Conservation (phyloP, 2,329 filamentous ascomycete genomes). For the Colletotrichum tropicale region DNA sequence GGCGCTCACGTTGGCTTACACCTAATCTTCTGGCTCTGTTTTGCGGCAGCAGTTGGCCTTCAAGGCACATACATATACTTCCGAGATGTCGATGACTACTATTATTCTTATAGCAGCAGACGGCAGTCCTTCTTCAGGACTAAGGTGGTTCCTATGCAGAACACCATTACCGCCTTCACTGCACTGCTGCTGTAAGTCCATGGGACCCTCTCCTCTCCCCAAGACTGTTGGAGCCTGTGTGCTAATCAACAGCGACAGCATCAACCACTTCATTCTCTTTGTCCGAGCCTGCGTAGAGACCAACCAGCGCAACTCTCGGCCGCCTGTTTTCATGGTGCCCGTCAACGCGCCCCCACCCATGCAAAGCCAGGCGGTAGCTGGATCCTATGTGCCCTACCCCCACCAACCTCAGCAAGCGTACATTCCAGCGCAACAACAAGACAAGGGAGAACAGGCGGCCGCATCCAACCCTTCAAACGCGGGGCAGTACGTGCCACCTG, state of each 20-base stretch:
- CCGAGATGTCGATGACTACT: neutral
- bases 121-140: neutral
- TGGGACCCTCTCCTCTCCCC: neutral
- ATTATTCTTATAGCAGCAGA: neutral
- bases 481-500: neutral
- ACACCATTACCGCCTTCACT: slow-evolving; percentile 23
- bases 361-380: neutral
- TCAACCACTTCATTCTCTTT: slow-evolving; percentile 43
- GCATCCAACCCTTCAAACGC: neutral
- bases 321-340: slow-evolving; percentile 9
- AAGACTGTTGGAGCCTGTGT: neutral
- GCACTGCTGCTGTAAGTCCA: slow-evolving; percentile 16
- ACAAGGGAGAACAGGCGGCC: neutral
- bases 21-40: slow-evolving; percentile 44
- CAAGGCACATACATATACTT: slow-evolving; percentile 21
- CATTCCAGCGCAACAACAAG: neutral
- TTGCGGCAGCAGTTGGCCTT: slow-evolving; percentile 28
- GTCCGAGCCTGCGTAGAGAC: slow-evolving; percentile 44
- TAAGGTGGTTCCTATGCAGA: neutral
- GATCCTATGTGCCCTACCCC: neutral
- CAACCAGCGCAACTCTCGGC: slow-evolving; percentile 28
- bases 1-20: slow-evolving; percentile 47
- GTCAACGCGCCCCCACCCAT: neutral
- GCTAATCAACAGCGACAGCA: neutral
- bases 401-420: neutral